These are phyloP conservation scores for Pythium vanterpoolii DNA, from an alignment of 352 stramenopile species.

Conservation along the genomic window DNA sequence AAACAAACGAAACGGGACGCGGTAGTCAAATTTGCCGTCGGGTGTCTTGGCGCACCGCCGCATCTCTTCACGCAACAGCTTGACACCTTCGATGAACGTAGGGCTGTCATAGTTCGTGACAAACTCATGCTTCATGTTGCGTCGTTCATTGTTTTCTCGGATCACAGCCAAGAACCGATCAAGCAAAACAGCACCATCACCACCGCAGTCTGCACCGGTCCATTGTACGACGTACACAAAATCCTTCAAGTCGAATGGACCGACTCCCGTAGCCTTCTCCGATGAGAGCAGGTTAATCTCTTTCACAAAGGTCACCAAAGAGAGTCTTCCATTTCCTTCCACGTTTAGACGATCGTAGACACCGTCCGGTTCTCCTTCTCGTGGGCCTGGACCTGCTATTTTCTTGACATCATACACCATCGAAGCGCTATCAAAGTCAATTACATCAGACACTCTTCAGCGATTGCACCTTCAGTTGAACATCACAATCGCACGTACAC, in stretches of 20 bases:
- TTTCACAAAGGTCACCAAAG: constrained; percentile 50
- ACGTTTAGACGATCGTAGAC: constrained; percentile 72
- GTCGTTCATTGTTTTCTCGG: constrained; percentile 61
- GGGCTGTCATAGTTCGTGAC: constrained; percentile 80
- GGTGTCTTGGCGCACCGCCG: constrained; percentile 75
- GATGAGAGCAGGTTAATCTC: constrained; percentile 53
- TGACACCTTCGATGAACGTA: constrained; percentile 67
- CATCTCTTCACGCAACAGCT: constrained; percentile 65
- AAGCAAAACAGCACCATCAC: constrained; percentile 59
- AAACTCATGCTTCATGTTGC: constrained; percentile 86
- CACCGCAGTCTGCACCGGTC: constrained; percentile 69
- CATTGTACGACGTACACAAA: constrained; percentile 74
- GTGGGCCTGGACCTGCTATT: constrained; percentile 41
- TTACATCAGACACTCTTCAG: neutral
- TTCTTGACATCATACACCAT: constrained; percentile 76
- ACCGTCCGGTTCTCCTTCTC: constrained; percentile 35
- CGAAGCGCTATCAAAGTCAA: constrained; percentile 5
- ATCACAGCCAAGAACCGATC: constrained; percentile 70
- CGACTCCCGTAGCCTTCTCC: constrained; percentile 42
- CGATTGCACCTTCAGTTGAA: neutral
- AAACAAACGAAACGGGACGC: constrained; percentile 65
- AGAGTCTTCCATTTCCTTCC: constrained; percentile 68
- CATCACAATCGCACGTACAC: constrained; percentile 36
- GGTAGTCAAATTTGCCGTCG: constrained; percentile 74
- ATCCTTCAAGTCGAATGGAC: constrained; percentile 61